A percentile compares a stretch with the other conserved stretches of the same genome.
phyloP scores from a whole-genome alignment of 73 alveolate genomes.

The Paramecium pentaurelia region DNA sequence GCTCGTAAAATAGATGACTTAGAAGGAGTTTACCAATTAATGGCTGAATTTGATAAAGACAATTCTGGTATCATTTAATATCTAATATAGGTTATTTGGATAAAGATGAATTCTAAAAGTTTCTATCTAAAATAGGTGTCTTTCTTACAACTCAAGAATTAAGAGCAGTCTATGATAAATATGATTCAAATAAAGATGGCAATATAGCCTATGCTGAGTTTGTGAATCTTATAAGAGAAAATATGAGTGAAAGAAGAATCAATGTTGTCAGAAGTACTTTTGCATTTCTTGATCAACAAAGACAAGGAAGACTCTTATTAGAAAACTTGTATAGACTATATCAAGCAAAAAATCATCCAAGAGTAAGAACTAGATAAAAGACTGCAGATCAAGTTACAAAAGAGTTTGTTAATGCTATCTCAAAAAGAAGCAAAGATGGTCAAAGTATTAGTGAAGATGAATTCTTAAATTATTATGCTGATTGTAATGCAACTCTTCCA shows the following conservation, averaged over 20 bases:
- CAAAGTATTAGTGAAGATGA: slow-evolving; percentile 63
- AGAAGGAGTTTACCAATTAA: neutral
- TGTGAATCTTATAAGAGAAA: slow-evolving; percentile 68
- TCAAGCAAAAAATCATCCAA: slow-evolving; percentile 76
- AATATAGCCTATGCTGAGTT: slow-evolving; percentile 74
- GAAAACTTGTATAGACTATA: slow-evolving; percentile 41
- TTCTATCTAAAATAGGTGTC: slow-evolving; percentile 75
- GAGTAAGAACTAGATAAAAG: slow-evolving; percentile 85
- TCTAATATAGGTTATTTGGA: slow-evolving; percentile 48
- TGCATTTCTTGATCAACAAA: slow-evolving; percentile 64
- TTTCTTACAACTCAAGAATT: slow-evolving; percentile 77
- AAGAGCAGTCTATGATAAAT: slow-evolving; percentile 75
- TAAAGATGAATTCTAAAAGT: slow-evolving; percentile 79
- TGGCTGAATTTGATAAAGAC: slow-evolving; percentile 69
- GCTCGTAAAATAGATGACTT: slow-evolving; percentile 25
- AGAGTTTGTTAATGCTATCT: slow-evolving; percentile 71
- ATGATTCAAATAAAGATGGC: slow-evolving; percentile 76
- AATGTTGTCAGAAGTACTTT: slow-evolving; percentile 77
- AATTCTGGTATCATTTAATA: slow-evolving; percentile 61
- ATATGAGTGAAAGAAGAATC: slow-evolving; percentile 70
- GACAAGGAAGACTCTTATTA: slow-evolving; percentile 61
- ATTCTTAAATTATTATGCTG: slow-evolving; percentile 81
- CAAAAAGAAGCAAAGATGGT: slow-evolving; percentile 69
- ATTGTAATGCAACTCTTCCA: slow-evolving; percentile 82
- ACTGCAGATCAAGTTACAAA: slow-evolving; percentile 69